These are phyloP conservation scores for Leccinum longicurvipes DNA, from an alignment of 768 basidiomycete species.

Conservation along the genomic window DNA sequence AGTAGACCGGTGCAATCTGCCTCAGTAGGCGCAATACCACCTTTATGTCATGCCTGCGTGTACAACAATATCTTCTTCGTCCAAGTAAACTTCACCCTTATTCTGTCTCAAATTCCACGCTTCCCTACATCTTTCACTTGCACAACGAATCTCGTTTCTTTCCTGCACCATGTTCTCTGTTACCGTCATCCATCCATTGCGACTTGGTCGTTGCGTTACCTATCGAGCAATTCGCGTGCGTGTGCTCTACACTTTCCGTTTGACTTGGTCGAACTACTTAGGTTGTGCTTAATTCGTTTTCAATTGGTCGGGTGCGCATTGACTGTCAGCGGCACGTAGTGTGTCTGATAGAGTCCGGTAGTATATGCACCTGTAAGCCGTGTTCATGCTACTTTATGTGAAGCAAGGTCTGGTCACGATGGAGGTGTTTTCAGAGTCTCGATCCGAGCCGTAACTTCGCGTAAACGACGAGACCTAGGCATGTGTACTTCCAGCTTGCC, in stretches of 20 bases:
- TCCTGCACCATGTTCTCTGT: neutral
- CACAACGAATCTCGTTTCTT: neutral
- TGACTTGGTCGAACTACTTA: slow-evolving; percentile 18
- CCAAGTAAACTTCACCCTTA: slow-evolving; percentile 14
- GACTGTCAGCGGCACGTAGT: neutral
- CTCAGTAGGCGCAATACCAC: slow-evolving; percentile 19
- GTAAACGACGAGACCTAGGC: no score
- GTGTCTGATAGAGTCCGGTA: neutral
- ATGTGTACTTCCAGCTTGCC: no score
- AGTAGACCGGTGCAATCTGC: slow-evolving; percentile 43
- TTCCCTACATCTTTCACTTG: neutral
- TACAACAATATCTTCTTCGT: slow-evolving; percentile 13
- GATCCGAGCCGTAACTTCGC: neutral
- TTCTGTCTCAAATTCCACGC: slow-evolving; percentile 3
- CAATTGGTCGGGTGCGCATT: neutral
- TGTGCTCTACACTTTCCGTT: slow-evolving; percentile 8
- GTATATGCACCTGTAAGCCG: neutral
- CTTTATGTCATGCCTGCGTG: slow-evolving; percentile 7
- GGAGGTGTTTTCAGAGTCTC: neutral
- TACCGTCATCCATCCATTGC: neutral
- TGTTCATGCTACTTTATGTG: neutral
- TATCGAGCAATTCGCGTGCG: slow-evolving; percentile 11
- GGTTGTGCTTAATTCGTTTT: slow-evolving; percentile 20
- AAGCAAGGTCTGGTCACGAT: neutral
- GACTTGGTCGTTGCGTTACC: slow-evolving; percentile 10